Evolutionary conservation across 225 moss, liverwort and hornwort species (phyloP), one percentile per base, ranked within the genome.

Genomic region (Pseudoscleropodium purum): DNA sequence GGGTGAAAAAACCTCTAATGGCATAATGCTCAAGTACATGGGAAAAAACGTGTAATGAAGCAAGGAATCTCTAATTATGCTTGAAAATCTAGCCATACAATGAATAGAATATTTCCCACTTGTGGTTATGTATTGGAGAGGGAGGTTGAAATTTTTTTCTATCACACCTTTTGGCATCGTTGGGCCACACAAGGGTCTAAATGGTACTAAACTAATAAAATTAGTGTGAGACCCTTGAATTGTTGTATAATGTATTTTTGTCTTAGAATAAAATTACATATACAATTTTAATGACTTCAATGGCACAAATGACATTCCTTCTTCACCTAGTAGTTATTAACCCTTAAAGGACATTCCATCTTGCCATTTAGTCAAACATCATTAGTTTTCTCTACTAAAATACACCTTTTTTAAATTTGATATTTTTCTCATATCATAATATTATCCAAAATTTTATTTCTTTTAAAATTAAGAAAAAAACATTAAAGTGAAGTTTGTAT

Each of bases 1-100:
- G n/a, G n/a, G n/a, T n/a, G n/a, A n/a, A n/a, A n/a, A n/a, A n/a
- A n/a, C n/a, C n/a, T n/a, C n/a, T n/a, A n/a, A n/a, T n/a, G n/a
- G 26, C 4, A 0, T 25, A 39, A 15, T 41, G 41, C 5, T 1
- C 2, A 5, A 4, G 41, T 25, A 15, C 0, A 1, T 0, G 0
- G 0, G 8, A 8, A 72, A 45, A 10, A 43, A 0, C 1, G 0
- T 37, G 1, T 29, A 73, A 24, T 43, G 4, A 9, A 3, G 5
- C 2, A 29, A 73, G 1, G 16, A 27, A 26, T 1, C 1, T 29
- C 30, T 45, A 6, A 10, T 29, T 16, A 29, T 29, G 1, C 29
- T 27, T 29, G 0, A 6, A 1, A 45, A 74, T 41, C 4, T 1
- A 1, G 6, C 2, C 1, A 17, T 0, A 29, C 1, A 74, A 43